A percentile compares a stretch with the other conserved stretches of the same genome.
Evolutionary conservation across 2,329 filamentous ascomycete species (phyloP).

Genomic region (Didymella keratinophila): DNA sequence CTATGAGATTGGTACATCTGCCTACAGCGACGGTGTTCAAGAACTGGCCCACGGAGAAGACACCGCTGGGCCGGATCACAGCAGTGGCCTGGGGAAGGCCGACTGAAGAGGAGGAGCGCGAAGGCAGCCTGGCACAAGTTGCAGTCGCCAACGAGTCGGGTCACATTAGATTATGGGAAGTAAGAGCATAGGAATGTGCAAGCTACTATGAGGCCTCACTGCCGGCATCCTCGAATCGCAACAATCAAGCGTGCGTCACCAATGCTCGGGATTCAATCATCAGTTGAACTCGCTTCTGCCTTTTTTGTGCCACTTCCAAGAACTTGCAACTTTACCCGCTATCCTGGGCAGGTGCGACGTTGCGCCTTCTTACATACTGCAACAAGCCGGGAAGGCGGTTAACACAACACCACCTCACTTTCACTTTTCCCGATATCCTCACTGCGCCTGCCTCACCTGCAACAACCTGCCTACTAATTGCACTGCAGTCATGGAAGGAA

Average conservation of each 20-base stretch:
- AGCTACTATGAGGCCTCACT: conserved; percentile 1
- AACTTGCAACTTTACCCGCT: background rate
- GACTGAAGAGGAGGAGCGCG: conserved; percentile 63
- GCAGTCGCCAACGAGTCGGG: conserved; percentile 90
- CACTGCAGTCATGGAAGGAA: conserved; percentile 7
- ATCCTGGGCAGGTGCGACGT: background rate
- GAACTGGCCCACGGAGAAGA: conserved; percentile 95
- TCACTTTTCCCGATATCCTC: background rate
- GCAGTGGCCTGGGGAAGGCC: conserved; percentile 57
- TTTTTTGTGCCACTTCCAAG: background rate
- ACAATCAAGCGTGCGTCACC: background rate
- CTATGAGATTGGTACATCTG: conserved; percentile 84
- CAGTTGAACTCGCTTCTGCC: too few relatives aligned
- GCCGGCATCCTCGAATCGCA: background rate
- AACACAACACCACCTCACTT: conserved; percentile 1
- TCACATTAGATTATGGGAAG: conserved; percentile 88
- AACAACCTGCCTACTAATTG: background rate
- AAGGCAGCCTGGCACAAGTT: conserved; percentile 66
- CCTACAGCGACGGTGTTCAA: conserved; percentile 92
- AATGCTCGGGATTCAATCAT: background rate
- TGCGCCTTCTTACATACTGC: conserved; percentile 9
- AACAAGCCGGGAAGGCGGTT: conserved; percentile 1
- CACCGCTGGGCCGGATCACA: conserved; percentile 84
- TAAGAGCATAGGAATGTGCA: conserved; percentile 34
- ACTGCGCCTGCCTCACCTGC: background rate